Evolutionary conservation across 2,329 filamentous ascomycete genomes (phyloP).

Genomic region (Monosporascus cannonballus): DNA sequence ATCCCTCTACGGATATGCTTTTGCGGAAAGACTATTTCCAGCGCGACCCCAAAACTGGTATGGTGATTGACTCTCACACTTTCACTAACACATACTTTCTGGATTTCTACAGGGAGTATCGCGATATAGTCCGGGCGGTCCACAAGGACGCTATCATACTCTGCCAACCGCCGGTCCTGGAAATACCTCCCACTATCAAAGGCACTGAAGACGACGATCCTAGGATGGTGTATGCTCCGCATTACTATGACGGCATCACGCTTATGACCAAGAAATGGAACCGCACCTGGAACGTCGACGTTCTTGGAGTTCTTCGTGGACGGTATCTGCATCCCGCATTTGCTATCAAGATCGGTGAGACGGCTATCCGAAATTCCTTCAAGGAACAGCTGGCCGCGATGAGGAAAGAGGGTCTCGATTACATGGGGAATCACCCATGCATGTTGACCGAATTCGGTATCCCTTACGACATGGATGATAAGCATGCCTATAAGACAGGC

Average conservation of each 20-base stretch:
- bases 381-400: conserved; percentile 80
- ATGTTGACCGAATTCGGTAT: conserved; percentile 95
- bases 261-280: conserved; percentile 99
- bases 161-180: conserved; percentile 85
- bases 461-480: conserved; percentile 97
- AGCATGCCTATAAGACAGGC: conserved; percentile 90
- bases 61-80: conserved; percentile 69
- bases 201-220: conserved; percentile 83
- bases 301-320: conserved; percentile 84
- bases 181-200: conserved; percentile 84
- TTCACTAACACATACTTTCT: conserved; percentile 93
- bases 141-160: conserved; percentile 82
- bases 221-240: conserved; percentile 85
- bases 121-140: conserved; percentile 64
- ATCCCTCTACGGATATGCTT: conserved; percentile 69
- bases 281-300: conserved; percentile 92
- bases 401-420: conserved; percentile 77
- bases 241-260: conserved; percentile 96
- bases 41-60: conserved; percentile 67
- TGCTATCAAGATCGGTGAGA: conserved; percentile 87
- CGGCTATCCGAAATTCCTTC: conserved; percentile 89
- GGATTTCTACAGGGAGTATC: conserved; percentile 73
- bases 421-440: conserved; percentile 83
- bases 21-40: conserved; percentile 84
- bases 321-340: conserved; percentile 85